These are phyloP conservation scores for Biscogniauxia sp. DNA, from an alignment of 2,329 filamentous ascomycete genomes.

Conservation along the genomic window DNA sequence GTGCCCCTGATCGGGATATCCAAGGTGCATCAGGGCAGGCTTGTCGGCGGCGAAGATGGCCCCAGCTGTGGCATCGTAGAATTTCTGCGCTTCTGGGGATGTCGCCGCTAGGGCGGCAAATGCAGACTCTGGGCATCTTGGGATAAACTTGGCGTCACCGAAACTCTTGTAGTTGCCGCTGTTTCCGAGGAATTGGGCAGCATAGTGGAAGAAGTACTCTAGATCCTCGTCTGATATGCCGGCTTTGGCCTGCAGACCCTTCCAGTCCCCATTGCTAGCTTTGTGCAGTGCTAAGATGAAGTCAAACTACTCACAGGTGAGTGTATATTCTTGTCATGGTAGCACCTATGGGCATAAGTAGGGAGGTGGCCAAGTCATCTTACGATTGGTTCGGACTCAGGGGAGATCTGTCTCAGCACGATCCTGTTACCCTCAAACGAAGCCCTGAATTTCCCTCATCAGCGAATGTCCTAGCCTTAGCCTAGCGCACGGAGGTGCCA, in stretches of 20 bases:
- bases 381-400: slow-evolving; percentile 71
- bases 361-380: slow-evolving; percentile 4
- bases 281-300: slow-evolving; percentile 73
- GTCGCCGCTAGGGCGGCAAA: slow-evolving; percentile 64
- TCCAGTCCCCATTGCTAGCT: slow-evolving; percentile 68
- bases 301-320: slow-evolving; percentile 53
- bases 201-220: slow-evolving; percentile 71
- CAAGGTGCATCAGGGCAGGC: slow-evolving; percentile 68
- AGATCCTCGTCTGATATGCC: slow-evolving; percentile 63
- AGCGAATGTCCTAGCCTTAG: not conserved
- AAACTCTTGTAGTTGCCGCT: slow-evolving; percentile 85
- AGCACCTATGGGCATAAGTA: not conserved
- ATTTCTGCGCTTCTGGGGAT: slow-evolving; percentile 57
- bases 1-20: slow-evolving; percentile 71
- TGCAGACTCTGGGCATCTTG: slow-evolving; percentile 62
- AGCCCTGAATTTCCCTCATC: slow-evolving; percentile 50
- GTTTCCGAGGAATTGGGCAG: slow-evolving; percentile 76
- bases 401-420: slow-evolving; percentile 76
- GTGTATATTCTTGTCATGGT: slow-evolving; percentile 2
- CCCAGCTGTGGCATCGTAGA: slow-evolving; percentile 67
- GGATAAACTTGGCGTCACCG: slow-evolving; percentile 81
- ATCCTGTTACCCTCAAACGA: slow-evolving; percentile 75
- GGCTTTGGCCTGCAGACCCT: slow-evolving; percentile 61
- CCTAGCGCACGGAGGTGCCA: slow-evolving; percentile 10
- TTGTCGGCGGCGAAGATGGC: slow-evolving; percentile 69